Evolutionary conservation across 1,284 basidiomycete genomes (phyloP), one percentile per base, ranked within the genome.

Genomic region (Sanghuangporus sanghuang): DNA sequence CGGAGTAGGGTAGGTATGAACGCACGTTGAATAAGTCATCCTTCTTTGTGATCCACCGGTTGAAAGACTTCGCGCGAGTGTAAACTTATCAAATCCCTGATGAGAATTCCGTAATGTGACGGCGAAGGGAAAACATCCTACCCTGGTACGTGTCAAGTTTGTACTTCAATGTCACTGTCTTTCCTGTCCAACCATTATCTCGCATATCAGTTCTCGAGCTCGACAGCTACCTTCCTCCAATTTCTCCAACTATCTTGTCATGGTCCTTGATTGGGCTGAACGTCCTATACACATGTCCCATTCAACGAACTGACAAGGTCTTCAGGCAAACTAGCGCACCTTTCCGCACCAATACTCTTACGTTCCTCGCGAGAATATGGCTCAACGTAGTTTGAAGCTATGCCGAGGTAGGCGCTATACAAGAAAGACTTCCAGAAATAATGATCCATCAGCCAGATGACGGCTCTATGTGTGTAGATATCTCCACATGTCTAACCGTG

Each of bases 311-410:
- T 9, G 11, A 35, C 3, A 11, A 21, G 8, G 14, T 9, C 18
- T 11, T 12, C 2, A 67, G 72, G 32, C 7, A 11, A 48, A 23
- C 3, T 7, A 11, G 27, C 61, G 16, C 69, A 93, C 91, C 90
- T 80, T 76, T 98, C 95, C 18, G 90, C 85, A 1, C 95, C 95
- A 42, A 97, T 92, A 66, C 92, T 94, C 76, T 95, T 96, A 53
- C 91, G 79, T 70, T 92, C 90, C 68, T 92, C 91, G 65, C 93
- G 79, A 66, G 81, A 82, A 57, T 85, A 79, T 1, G 93, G 87
- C 64, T 86, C 78, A 9, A 97, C 93, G 3, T 82, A 75, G 69
- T 95, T 97, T 3, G 88, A 90, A 0, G 89, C 87, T 49, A 97
- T 87, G 3, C 95, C 95, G 6, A 97, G 84, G 73, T 94, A 84